phyloP scores from a whole-genome alignment of 768 basidiomycete species.

The Russula sp. region DNA sequence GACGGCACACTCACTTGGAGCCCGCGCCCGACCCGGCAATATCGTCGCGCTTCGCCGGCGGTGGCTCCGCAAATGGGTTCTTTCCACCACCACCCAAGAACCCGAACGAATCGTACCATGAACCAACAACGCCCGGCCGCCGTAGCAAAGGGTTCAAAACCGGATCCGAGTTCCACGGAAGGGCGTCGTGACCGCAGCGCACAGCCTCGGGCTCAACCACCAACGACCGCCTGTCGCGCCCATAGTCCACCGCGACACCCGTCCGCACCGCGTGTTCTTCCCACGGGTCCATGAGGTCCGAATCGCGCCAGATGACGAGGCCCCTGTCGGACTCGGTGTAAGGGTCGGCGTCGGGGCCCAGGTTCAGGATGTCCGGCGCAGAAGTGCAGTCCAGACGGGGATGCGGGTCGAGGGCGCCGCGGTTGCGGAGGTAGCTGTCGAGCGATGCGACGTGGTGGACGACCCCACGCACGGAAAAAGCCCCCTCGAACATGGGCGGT shows the following conservation, averaged over 20 bases:
- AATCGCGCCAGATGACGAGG: constrained; percentile 72
- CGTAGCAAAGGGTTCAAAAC: constrained; percentile 46
- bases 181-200: constrained; percentile 65
- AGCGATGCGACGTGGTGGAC: constrained; percentile 65
- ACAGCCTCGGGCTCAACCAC: constrained; percentile 24
- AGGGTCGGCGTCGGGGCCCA: constrained; percentile 31
- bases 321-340: constrained; percentile 41
- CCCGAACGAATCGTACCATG: constrained; percentile 41
- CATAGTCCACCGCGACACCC: constrained; percentile 22
- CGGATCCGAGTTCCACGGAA: constrained; percentile 61
- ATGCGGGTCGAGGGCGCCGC: constrained; percentile 49
- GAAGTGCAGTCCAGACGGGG: not conserved
- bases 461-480: constrained; percentile 62
- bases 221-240: constrained; percentile 5
- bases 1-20: constrained; percentile 40
- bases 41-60: constrained; percentile 47
- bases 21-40: constrained; percentile 45
- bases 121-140: constrained; percentile 29
- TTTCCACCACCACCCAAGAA: constrained; percentile 7
- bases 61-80: constrained; percentile 32
- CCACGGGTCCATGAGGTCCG: constrained; percentile 53
- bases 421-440: constrained; percentile 63
- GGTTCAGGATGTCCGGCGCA: not conserved
- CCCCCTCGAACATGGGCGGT: constrained; percentile 65
- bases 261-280: constrained; percentile 39